Base-by-base conservation (phyloP, 306 rosid genomes). In the Trichosanthes truncata region DNA sequence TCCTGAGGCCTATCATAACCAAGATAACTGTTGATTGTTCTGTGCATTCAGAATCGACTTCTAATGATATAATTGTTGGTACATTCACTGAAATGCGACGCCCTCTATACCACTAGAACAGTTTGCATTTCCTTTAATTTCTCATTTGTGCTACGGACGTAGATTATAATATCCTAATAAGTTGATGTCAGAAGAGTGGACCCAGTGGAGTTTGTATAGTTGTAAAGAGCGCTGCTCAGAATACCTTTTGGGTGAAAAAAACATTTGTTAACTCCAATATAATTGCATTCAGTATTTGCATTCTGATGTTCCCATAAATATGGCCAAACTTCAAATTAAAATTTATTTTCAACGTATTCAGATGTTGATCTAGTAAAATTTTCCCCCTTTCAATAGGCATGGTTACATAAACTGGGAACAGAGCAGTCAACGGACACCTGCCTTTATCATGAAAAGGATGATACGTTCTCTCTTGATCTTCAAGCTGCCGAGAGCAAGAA, bases 391-490 rank as follows among this genome's bases (percentile, higher is more conserved):
- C 83, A n/a, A 79, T 80, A 94, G 98, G 98, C 89, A 77, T 92
- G 97, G 97, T 74, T 91, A 76, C 97, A 92, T 88, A 86, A 82
- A 81, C 76, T 94, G 89, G 95, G 91, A 80, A 78, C 91, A 57
- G 91, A 89, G 82, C 95, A 87, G 82, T 89, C 97, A 80, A 87
- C 80, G 31, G 97, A 94, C 85, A 59, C 79, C 36, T 89, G 91
- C 80, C 98, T 94, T 80, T 94, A 92, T 45, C 92, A 78, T 49
- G 92, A 94, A 83, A 84, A 84, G 82, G 98, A 94, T 65, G 92
- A 94, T 79, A 91, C 36, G 43, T 94, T 92, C 88, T 88, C 92
- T 74, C 82, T 94, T 25, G 92, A 84, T 65, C 98, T 94, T 82
- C 45, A 79, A 1, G 88, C 95, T 84, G 91, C 98, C 6, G 97